Evolutionary conservation across 106 monocot species (phyloP), one percentile per base, ranked within the genome.

Genomic region (Dendrobium catenatum): DNA sequence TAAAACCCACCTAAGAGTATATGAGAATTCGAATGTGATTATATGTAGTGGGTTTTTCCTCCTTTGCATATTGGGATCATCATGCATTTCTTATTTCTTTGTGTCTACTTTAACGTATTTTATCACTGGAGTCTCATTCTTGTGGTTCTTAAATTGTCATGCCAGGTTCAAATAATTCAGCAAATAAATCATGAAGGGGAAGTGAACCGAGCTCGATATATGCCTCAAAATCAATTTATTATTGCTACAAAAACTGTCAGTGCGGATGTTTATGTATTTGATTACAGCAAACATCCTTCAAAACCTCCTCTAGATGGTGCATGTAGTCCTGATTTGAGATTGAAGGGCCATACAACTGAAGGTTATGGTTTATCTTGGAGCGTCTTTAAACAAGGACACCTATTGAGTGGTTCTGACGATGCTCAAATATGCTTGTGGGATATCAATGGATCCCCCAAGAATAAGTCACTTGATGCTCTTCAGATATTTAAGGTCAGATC

Each of bases 291-390:
- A 80, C 99, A 99, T 87, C 95, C 93, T 22, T 93, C 95, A 10
- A 99, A 99, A 73, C 91, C 99, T 78, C 95, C 99, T 75, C 41
- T 93, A 16, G 93, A 93, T 88, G 99, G 99, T 64, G 79, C 87
- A 6, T 95, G 99, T 79, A 93, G 85, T 85, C 99, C 99, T 83
- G 95, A 99, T 81, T 88, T 99, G 82, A 88, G 93, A 80, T 72
- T 99, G 82, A 91, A 86, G 66, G 99, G 99, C 43, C 99, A 99
- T 68, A 93, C 83, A 47, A 86, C 91, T 81, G 99, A 99, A 89
- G 99, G 99, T 46, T 99, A 99, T 90, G 99, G 99, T 54, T 88
- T 99, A 78, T 99, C 99, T 18, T 99, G 99, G 99, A 99, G 99
- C 79, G 64, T 83, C 49, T 99, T 99, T 81, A 99, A 95, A 79